Evolutionary conservation across 495 filamentous ascomycete genomes (phyloP), one percentile per base, ranked within the genome.

Genomic region (Terfezia boudieri): DNA sequence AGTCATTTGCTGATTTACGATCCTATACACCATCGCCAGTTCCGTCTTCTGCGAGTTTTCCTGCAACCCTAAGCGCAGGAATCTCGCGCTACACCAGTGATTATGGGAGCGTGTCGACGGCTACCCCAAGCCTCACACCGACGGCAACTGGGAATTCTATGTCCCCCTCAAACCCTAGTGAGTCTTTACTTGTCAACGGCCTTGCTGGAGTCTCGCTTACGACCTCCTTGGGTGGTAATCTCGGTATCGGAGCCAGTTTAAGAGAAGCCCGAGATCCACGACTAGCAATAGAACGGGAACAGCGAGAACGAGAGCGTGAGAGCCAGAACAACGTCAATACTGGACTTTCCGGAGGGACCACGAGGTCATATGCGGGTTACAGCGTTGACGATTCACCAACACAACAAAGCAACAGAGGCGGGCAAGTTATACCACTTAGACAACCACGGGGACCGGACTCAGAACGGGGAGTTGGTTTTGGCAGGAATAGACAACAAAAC

Each of bases 21-120:
- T 90, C 89, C 2, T 92, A 88, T 68, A 94, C 88, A 9, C 90
- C 90, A 12, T 95, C 89, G 55, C 89, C 90, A 5, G 88, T 83
- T 16, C 82, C 84, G 4, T 94, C 90, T 4, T 82, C 83, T 11
- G 83, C 82, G 17, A 89, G 84, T 72, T 89, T 90, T 66, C 83
- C 84, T n/a, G 77, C 77, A 41, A 73, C 76, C 36, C 69, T 85
- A 51, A 73, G 75, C 62, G 74, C 78, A 56, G 81, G 80, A 62
- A 71, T 78, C 23, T 71, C 78, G 43, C 74, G 83, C 32, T 80
- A 80, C 56, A 76, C 79, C 65, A 71, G 71, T 56, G 76, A 76
- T 57, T 78, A 80, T 60, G 73, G 73, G 53, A 81, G 73, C 59
- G 75, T 71, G 20, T 73, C 76, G 17, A 81, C 81, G 46, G 82